Percentiles rank a stretch among this genome's conserved stretches.
Evolutionary conservation across 495 filamentous ascomycete genomes (phyloP).

Genomic region (Penicillium taxi): DNA sequence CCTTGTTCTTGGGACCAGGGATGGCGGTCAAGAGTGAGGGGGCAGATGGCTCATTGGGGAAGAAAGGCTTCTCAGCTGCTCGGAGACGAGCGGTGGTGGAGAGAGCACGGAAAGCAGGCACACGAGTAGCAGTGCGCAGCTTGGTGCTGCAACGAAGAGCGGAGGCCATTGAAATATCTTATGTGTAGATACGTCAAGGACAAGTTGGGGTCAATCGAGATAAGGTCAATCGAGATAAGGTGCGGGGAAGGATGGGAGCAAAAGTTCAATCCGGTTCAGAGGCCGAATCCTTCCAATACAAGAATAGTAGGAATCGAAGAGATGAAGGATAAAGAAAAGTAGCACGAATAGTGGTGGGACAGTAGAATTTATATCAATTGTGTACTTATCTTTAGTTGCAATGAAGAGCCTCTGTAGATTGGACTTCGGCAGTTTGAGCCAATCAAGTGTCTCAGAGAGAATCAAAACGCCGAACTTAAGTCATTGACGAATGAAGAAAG

Average conservation of each 20-base stretch:
- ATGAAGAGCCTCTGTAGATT: slow-evolving; percentile 11
- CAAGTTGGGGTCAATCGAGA: slow-evolving; percentile 3
- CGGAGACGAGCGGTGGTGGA: slow-evolving; percentile 35
- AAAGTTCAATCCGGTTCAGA: neutral
- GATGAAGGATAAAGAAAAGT: slow-evolving; percentile 1
- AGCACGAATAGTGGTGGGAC: slow-evolving; percentile 9
- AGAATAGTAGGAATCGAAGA: neutral
- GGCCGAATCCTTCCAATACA: neutral
- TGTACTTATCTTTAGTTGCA: slow-evolving; percentile 11
- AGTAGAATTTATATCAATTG: slow-evolving; percentile 17
- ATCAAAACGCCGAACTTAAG: slow-evolving; percentile 18
- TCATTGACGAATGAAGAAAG: slow-evolving; percentile 21
- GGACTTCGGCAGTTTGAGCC: slow-evolving; percentile 16
- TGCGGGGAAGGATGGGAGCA: slow-evolving; percentile 8
- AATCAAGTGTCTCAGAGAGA: slow-evolving; percentile 5
- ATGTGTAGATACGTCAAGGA: neutral
- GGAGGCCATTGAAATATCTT: slow-evolving; percentile 32
- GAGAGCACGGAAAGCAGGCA: slow-evolving; percentile 32
- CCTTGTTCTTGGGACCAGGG: slow-evolving; percentile 71
- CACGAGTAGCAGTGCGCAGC: slow-evolving; percentile 32
- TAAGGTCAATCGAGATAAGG: too few species aligned
- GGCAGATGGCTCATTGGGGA: slow-evolving; percentile 64
- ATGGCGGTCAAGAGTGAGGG: slow-evolving; percentile 71
- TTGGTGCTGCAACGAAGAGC: slow-evolving; percentile 36
- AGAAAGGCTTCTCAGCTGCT: slow-evolving; percentile 48